Conservation (phyloP, 192 early-diverging fungal genomes). For the Mortierella hygrophila region DNA sequence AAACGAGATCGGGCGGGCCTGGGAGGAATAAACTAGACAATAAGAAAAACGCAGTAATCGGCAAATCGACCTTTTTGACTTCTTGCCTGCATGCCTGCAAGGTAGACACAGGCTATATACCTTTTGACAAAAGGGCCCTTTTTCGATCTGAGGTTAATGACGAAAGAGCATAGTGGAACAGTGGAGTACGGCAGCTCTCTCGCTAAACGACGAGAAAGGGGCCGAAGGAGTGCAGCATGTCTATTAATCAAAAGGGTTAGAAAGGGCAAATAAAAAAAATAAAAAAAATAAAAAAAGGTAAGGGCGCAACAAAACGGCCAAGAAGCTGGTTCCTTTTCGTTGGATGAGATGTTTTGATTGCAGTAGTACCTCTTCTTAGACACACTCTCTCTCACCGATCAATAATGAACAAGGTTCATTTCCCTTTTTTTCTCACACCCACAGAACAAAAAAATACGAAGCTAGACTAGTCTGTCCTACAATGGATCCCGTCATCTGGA, state of each 20-base stretch:
- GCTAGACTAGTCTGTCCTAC: background rate
- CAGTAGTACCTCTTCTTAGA: background rate
- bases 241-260: too few species aligned
- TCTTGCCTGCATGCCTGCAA: background rate
- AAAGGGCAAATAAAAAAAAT: background rate
- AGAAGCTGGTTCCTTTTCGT: background rate
- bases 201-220: background rate
- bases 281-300: background rate
- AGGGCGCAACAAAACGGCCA: background rate
- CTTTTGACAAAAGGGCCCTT: slow-evolving; percentile 1
- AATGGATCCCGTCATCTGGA: slow-evolving; percentile 5
- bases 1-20: background rate
- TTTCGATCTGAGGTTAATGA: background rate
- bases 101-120: background rate
- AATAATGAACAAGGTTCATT: background rate
- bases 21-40: background rate
- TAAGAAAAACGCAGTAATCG: background rate
- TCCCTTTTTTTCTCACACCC: slow-evolving; percentile 6
- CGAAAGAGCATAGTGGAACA: background rate
- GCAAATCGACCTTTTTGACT: background rate
- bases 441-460: slow-evolving; percentile 9
- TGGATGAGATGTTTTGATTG: background rate
- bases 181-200: background rate
- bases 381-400: background rate
- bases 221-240: background rate